phyloP scores from a whole-genome alignment of 768 basidiomycete genomes.

The Tulasnella sp. region DNA sequence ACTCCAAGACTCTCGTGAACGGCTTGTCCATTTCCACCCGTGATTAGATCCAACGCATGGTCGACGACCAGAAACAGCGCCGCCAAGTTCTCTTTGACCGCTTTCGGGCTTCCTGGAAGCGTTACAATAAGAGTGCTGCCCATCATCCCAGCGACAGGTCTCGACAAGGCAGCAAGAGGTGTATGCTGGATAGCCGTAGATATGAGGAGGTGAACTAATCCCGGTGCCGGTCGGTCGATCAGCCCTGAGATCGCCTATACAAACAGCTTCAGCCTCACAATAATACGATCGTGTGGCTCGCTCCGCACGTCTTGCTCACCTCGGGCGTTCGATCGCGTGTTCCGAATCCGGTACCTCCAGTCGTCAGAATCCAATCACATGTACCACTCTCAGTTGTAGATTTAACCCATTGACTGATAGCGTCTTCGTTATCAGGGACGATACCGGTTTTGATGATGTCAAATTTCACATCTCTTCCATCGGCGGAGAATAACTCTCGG shows the following conservation, averaged over 20 bases:
- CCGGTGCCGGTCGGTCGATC: conserved; percentile 35
- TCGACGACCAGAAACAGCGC: conserved; percentile 52
- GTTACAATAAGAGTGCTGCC: conserved; percentile 60
- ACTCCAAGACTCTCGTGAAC: conserved; percentile 44
- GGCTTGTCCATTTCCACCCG: conserved; percentile 51
- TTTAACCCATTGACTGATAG: conserved; percentile 41
- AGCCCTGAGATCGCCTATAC: conserved; percentile 48
- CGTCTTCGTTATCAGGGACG: conserved; percentile 54
- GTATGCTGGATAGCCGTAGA: conserved; percentile 61
- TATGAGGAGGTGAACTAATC: conserved; percentile 65
- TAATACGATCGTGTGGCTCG: neutral
- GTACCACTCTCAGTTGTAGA: conserved; percentile 36
- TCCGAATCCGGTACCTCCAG: conserved; percentile 84
- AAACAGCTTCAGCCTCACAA: neutral
- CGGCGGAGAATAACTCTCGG: conserved; percentile 34
- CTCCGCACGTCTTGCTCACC: conserved; percentile 31
- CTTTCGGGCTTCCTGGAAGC: conserved; percentile 77
- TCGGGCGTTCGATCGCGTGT: conserved; percentile 74
- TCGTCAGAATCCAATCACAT: conserved; percentile 70
- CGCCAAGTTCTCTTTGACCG: conserved; percentile 67
- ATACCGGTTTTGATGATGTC: conserved; percentile 26
- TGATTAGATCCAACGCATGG: conserved; percentile 64
- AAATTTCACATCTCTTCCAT: neutral
- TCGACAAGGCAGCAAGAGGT: conserved; percentile 68
- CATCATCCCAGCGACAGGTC: conserved; percentile 70